Evolutionary conservation across 1,284 basidiomycete species (phyloP), one percentile per base, ranked within the genome.

Genomic region (Cryptococcus sp.): DNA sequence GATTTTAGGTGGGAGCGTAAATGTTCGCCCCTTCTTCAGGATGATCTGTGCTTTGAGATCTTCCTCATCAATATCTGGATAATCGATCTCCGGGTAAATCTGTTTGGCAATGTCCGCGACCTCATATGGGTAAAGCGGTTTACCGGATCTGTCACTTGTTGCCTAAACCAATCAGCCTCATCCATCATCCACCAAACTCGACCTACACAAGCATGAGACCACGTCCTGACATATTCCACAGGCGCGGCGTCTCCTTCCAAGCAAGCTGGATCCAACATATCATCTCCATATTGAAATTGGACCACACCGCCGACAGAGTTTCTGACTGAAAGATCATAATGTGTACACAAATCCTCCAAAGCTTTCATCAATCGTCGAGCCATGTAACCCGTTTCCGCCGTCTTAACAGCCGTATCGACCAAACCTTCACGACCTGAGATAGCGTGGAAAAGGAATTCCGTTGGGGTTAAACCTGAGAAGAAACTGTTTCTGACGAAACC

Each of bases 341-440:
- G 91, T 0, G 91, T 94, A 4, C 92, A 94, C 48, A 99, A 79
- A 79, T 98, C 96, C 74, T 99, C 96, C 63, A 99, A 78, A 2
- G 96, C 95, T 76, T 99, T 99, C 96, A 99, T 98, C 63, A 99
- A 78, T 60, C 96, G 88, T 59, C 96, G 86, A 70, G 95, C 91
- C 95, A 99, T 98, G 80, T 99, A 99, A 44, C 96, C 96, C 1
- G 96, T 98, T 78, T 98, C 96, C 15, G 96, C 96, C 0, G 96
- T 99, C 80, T 99, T 99, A 77, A 99, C 96, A 31, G 96, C 96
- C 0, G 96, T 99, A 79, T 99, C 96, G 70, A 99, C 95, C 46
- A 98, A 79, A 79, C 96, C 96, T 80, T 98, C 96, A 73, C 96
- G 88, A 64, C 96, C 96, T 30, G 95, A 98, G 68, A 98, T 98